Evolutionary conservation across 2,329 filamentous ascomycete genomes (phyloP), one percentile per base, ranked within the genome.

Genomic region (Diaporthe humulicola): DNA sequence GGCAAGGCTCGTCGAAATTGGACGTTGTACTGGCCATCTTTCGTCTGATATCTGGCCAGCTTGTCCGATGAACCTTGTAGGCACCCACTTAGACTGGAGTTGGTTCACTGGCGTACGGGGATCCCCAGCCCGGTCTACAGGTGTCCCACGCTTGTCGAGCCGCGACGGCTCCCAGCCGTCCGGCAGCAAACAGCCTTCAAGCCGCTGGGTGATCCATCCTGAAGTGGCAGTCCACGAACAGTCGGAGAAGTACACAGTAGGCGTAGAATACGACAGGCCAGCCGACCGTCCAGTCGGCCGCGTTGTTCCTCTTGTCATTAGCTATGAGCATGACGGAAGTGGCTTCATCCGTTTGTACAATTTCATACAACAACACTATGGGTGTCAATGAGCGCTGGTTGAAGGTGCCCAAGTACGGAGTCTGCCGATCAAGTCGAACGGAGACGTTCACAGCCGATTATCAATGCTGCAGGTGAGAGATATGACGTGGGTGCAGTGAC

Each of bases 201-300:
- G 78, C 79, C 77, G 79, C 77, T 77, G 77, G 77, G 77, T 76
- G 72, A 38, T 33, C 42, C 54, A 5, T 57, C 9, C n/a, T n/a
- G 50, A 64, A 30, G 19, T 64, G 56, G 30, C 45, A 54, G 22
- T 17, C 28, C n/a, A 33, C 36, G 57, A 25, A 52, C 30, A 36
- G 25, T 38, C n/a, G n/a, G n/a, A n/a, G n/a, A n/a, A n/a, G n/a
- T n/a, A n/a, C n/a, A n/a, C n/a, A n/a, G n/a, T 28, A 38, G 50
- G 48, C 25, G 33, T 25, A 25, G 7, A 9, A 28, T 52, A 10
- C 30, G 4, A 17, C 30, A 67, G 6, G 30, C 61, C 30, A 25
- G 30, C 10, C 12, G 61, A 36, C 30, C 61, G 6, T 6, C n/a
- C 45, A 28, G 30, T 14, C 45, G 30, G 22, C 45, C 22, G 22